Evolutionary conservation across 2,329 filamentous ascomycete species (phyloP).

Genomic region (Penicillium sp.): DNA sequence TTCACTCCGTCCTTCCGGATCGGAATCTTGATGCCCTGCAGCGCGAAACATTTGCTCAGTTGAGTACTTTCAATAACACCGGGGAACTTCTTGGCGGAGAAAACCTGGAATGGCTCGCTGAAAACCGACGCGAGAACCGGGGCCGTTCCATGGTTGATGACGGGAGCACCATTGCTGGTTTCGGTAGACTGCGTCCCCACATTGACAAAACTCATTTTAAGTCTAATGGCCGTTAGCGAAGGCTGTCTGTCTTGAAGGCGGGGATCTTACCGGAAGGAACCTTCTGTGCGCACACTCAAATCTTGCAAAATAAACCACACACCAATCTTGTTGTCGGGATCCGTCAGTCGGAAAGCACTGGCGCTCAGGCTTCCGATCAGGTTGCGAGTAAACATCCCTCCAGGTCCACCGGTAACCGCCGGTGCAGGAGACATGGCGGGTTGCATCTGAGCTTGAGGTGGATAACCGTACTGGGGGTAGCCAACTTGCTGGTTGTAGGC

Average conservation of each 20-base stretch:
- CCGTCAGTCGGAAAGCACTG: constrained; percentile 80
- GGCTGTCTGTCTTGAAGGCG: background rate
- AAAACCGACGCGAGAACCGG: constrained; percentile 83
- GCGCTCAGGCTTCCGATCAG: constrained; percentile 89
- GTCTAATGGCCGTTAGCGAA: constrained; percentile 36
- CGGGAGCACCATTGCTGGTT: constrained; percentile 42
- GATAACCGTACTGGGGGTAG: constrained; percentile 36
- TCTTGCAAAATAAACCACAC: constrained; percentile 98
- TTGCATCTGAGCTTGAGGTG: constrained; percentile 33
- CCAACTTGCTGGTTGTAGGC: constrained; percentile 33
- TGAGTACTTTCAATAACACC: constrained; percentile 92
- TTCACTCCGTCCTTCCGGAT: constrained; percentile 80
- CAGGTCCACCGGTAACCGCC: constrained; percentile 50
- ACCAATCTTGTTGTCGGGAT: constrained; percentile 75
- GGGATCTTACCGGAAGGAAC: constrained; percentile 72
- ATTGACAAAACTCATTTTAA: constrained; percentile 79
- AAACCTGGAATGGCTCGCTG: constrained; percentile 88
- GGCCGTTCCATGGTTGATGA: constrained; percentile 71
- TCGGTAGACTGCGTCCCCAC: constrained; percentile 59
- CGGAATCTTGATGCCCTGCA: constrained; percentile 94
- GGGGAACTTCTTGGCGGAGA: constrained; percentile 96
- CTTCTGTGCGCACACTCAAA: constrained; percentile 89
- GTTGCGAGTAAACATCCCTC: constrained; percentile 91
- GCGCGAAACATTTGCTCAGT: constrained; percentile 88
- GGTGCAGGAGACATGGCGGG: constrained; percentile 38